A percentile compares a stretch with the other conserved stretches of the same genome.
These are phyloP conservation scores for Heracleum sosnowskyi DNA, from an alignment of 129 eudicot species.

Conservation along the genomic window DNA sequence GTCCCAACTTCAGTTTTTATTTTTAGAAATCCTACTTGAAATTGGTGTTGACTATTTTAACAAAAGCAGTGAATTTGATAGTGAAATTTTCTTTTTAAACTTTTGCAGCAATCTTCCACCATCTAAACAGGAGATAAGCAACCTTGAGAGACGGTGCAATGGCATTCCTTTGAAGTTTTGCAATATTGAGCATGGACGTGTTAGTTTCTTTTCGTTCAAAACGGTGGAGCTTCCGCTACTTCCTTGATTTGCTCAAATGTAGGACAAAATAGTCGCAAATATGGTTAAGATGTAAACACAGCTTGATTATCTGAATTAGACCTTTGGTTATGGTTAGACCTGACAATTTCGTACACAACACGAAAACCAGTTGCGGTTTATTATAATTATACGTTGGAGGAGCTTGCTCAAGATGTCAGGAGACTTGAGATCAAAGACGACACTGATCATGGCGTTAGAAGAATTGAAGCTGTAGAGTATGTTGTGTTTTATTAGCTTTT, in stretches of 20 bases:
- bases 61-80: background rate
- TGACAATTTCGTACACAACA: too few relatives aligned
- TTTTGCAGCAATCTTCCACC: conserved; percentile 53
- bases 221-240: conserved; percentile 59
- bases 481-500: too few relatives aligned
- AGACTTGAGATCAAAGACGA: too few relatives aligned
- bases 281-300: background rate
- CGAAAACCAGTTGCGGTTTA: too few relatives aligned
- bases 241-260: conserved; percentile 34
- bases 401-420: too few relatives aligned
- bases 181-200: conserved; percentile 72
- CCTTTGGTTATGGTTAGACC: background rate
- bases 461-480: too few relatives aligned
- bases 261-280: too few relatives aligned
- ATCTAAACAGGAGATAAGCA: conserved; percentile 37
- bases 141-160: conserved; percentile 46
- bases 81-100: background rate
- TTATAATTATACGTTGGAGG: too few relatives aligned
- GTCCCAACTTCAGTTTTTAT: too few relatives aligned
- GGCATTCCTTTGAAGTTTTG: conserved; percentile 49
- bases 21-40: too few relatives aligned
- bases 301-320: background rate
- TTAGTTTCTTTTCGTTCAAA: conserved; percentile 64
- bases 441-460: too few relatives aligned
- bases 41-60: too few relatives aligned